A percentile compares a stretch with the other conserved stretches of the same genome.
phyloP scores from a whole-genome alignment of 139 green algal species.

The Volvox africanus region DNA sequence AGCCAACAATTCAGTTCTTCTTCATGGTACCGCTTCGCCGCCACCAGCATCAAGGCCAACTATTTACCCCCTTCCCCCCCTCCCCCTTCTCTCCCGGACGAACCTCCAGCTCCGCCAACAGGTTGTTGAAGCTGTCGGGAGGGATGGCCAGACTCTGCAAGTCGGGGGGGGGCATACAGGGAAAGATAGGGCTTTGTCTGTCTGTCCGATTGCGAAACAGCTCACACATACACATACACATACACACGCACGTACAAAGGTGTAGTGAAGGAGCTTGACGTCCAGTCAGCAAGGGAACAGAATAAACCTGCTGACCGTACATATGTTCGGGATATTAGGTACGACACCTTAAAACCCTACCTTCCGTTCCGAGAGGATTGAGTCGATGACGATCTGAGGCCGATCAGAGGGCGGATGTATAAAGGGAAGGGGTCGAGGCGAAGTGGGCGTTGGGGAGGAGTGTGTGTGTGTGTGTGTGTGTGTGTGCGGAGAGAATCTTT shows the following conservation, averaged over 20 bases:
- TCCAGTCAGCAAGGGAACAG: no score
- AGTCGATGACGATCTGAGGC: slow-evolving; percentile 50
- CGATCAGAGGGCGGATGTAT: no score
- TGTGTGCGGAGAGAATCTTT: no score
- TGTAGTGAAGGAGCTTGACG: no score
- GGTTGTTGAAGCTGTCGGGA: not conserved
- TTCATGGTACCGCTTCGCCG: no score
- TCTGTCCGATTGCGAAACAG: no score
- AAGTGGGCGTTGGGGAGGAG: not conserved
- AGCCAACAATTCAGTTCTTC: no score
- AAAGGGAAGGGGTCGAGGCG: not conserved
- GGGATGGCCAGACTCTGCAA: slow-evolving; percentile 23
- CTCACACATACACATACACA: no score
- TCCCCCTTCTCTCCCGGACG: not conserved
- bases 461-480: not conserved
- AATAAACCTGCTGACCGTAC: no score
- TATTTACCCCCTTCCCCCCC: not conserved
- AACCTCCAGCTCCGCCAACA: slow-evolving; percentile 24
- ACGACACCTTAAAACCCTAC: slow-evolving; percentile 13
- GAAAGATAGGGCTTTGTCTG: no score
- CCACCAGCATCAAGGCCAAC: no score
- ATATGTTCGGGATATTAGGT: not conserved
- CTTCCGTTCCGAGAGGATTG: slow-evolving; percentile 51
- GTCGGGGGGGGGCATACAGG: not conserved
- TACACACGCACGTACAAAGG: no score